Evolutionary conservation across 148 eudicot species (phyloP).

Genomic region (Beta vulgaris): DNA sequence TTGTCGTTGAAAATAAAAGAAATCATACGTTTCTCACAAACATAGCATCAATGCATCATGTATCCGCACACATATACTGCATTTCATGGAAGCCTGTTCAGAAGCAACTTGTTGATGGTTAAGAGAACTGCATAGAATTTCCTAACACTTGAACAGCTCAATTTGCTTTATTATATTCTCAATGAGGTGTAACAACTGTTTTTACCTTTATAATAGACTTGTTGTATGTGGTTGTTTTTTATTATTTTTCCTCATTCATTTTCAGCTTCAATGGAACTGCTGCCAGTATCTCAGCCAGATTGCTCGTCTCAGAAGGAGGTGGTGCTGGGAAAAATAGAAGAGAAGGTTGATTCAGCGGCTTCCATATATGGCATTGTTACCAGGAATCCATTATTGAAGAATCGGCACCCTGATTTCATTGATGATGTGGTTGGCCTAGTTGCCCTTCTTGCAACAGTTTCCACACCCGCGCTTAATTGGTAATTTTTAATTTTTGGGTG

Average conservation of each 20-base stretch:
- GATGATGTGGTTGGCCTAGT: conserved; percentile 51
- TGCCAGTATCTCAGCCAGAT: conserved; percentile 11
- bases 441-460: conserved; percentile 54
- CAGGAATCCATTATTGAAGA: conserved; percentile 11
- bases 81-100: too few relatives aligned
- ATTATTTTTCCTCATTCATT: too few relatives aligned
- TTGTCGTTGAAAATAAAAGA: background rate
- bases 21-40: background rate
- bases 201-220: background rate
- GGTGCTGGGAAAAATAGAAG: conserved; percentile 31
- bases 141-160: background rate
- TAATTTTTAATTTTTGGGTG: too few relatives aligned
- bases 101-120: too few relatives aligned
- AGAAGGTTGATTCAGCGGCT: conserved; percentile 42
- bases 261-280: conserved; percentile 30
- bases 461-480: conserved; percentile 49
- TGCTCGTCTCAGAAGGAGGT: conserved; percentile 26
- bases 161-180: background rate
- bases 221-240: background rate
- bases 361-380: conserved; percentile 38
- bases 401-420: conserved; percentile 15
- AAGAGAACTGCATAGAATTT: too few relatives aligned
- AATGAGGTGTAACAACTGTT: too few relatives aligned
- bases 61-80: too few relatives aligned
- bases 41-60: too few relatives aligned